Conservation (phyloP, 1,284 basidiomycete genomes). For the Cystobasidiaceae sp. region DNA sequence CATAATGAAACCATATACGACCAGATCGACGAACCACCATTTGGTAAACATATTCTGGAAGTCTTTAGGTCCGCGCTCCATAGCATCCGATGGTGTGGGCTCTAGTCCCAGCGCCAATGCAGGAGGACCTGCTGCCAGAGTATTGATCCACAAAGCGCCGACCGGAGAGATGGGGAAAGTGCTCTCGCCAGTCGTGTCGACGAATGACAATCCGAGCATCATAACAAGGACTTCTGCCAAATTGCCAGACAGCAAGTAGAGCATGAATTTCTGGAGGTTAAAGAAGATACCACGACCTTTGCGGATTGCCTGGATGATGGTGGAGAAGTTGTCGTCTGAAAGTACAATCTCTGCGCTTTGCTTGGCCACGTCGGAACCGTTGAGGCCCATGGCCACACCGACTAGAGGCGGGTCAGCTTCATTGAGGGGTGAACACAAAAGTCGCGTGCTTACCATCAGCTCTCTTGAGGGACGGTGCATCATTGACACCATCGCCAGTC, state of each 20-base stretch:
- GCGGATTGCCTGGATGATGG: conserved; percentile 61
- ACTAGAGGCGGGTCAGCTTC: conserved; percentile 17
- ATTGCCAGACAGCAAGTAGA: conserved; percentile 49
- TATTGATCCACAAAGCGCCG: conserved; percentile 56
- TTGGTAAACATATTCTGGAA: conserved; percentile 56
- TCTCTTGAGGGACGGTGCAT: conserved; percentile 55
- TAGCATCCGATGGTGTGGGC: conserved; percentile 55
- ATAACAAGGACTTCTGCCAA: conserved; percentile 55
- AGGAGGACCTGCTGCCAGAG: conserved; percentile 27
- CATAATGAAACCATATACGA: conserved; percentile 62
- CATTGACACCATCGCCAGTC: conserved; percentile 56
- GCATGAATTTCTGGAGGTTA: conserved; percentile 50
- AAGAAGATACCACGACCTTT: conserved; percentile 58
- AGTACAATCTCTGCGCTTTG: conserved; percentile 48
- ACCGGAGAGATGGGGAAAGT: conserved; percentile 66
- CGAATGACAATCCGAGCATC: conserved; percentile 63
- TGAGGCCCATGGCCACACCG: conserved; percentile 61
- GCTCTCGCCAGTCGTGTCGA: conserved; percentile 55
- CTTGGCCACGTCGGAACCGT: conserved; percentile 65
- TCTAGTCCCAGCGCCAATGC: conserved; percentile 61
- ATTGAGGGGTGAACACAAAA: not conserved
- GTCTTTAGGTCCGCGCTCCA: conserved; percentile 52
- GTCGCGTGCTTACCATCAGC: conserved; percentile 51
- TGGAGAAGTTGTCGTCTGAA: conserved; percentile 66
- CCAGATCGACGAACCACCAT: conserved; percentile 55